Evolutionary conservation across 495 filamentous ascomycete species (phyloP), one percentile per base, ranked within the genome.

Genomic region (Alectoria sarmentosa): DNA sequence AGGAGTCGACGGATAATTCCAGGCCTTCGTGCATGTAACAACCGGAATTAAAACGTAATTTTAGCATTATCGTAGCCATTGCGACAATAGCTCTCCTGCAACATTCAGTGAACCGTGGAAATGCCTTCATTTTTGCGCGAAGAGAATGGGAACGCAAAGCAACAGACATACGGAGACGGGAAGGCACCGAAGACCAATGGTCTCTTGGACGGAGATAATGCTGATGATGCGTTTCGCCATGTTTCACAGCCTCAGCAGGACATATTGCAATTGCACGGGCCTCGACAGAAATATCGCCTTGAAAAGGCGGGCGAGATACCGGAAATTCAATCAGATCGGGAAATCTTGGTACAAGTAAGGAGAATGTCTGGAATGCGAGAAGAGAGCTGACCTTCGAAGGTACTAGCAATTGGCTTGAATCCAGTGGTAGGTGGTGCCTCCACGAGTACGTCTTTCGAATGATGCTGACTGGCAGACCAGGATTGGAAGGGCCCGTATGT

Each of bases 401-500:
- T 80, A 13, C 67, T 79, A 39, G 83, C 81, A 13, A 82, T 89
- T 73, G 87, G 86, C 4, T 73, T 90, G 59, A 89, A 89, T 72
- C 87, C 86, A 4, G 82, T 89, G 57, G 48, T 52, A 52, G 13
- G 48, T 52, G 13, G 26, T 11, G 13, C 23, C 48, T 49, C 46
- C 23, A 14, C 48, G 14, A 52, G 48, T 52, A 28, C 48, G 23
- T 2, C 11, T 52, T 30, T 30, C 5, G 2, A 1, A 7, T 30
- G 23, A 52, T 15, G 26, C 48, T 52, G 11, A 52, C 26, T 52
- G 48, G 26, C 48, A 17, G 2, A 17, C 15, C 26, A 52, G 48
- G 87, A 90, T 71, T 89, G 87, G 87, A 89, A 89, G 75, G 83
- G 79, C 68, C 84, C 84, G 85, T 87, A 77, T 41, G 79, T 79